A percentile compares a stretch with the other conserved stretches of the same genome.
Evolutionary conservation across 306 rosid species (phyloP).

Genomic region (Styphnolobium japonicum): DNA sequence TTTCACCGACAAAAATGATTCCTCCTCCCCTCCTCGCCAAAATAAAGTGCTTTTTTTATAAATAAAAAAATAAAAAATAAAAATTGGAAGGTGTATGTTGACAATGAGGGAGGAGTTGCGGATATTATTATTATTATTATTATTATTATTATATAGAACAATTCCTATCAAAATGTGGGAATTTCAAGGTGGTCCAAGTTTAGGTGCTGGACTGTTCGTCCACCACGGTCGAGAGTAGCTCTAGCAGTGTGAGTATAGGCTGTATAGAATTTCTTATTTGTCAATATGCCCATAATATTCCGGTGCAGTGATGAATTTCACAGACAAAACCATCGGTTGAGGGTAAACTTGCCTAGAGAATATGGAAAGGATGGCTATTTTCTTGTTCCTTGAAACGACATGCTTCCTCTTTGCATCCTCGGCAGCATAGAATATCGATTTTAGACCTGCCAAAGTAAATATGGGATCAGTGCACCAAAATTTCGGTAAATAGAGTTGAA

Average conservation of each 20-base stretch:
- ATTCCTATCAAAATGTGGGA: no score
- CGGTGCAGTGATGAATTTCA: not conserved
- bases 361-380: not conserved
- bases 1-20: not conserved
- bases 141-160: no score
- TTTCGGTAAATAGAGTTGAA: not conserved
- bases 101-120: no score
- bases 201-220: not conserved
- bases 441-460: not conserved
- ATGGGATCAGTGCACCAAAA: not conserved
- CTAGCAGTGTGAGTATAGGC: not conserved
- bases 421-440: not conserved
- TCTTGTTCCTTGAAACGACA: conserved; percentile 17
- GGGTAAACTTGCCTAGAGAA: conserved; percentile 28
- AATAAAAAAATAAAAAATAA: no score
- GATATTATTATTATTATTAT: no score
- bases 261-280: not conserved
- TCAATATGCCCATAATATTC: not conserved
- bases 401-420: not conserved
- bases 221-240: not conserved
- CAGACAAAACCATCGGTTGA: not conserved
- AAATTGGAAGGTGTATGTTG: no score
- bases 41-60: no score
- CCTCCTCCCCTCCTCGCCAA: not conserved
- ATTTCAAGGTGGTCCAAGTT: conserved; percentile 2